A percentile compares a stretch with the other conserved stretches of the same genome.
Evolutionary conservation across 352 stramenopile species (phyloP).

Genomic region (Phytophthora idaei): DNA sequence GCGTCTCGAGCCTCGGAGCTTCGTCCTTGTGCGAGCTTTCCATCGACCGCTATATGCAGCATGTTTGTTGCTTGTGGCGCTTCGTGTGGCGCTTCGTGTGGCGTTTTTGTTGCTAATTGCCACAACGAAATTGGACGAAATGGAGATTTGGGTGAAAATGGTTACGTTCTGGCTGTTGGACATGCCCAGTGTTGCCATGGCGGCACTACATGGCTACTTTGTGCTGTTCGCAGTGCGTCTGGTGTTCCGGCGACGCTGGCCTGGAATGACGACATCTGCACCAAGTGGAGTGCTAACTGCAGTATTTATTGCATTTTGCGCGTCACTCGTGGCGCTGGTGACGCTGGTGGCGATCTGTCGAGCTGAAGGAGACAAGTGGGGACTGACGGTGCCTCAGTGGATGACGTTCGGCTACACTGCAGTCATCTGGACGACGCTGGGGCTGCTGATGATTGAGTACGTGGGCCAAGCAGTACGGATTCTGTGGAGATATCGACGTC

Average conservation of each 20-base stretch:
- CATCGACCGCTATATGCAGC: conserved; percentile 35
- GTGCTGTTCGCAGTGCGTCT: conserved; percentile 38
- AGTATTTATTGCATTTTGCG: conserved; percentile 26
- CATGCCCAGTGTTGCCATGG: conserved; percentile 35
- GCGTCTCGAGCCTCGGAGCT: conserved; percentile 1
- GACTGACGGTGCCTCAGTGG: conserved; percentile 22
- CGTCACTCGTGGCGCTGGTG: conserved; percentile 17
- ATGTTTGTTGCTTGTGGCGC: conserved; percentile 26
- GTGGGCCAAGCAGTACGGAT: conserved; percentile 24
- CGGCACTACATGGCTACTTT: conserved; percentile 38
- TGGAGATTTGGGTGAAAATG: conserved; percentile 6
- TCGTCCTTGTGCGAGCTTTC: conserved; percentile 36
- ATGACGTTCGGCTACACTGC: conserved; percentile 30
- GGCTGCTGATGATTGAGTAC: conserved; percentile 31
- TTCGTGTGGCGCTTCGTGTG: conserved; percentile 38
- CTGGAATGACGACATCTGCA: background rate
- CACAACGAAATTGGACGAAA: background rate
- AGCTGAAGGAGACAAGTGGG: conserved; percentile 4
- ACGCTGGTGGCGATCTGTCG: conserved; percentile 20
- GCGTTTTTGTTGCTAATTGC: conserved; percentile 26
- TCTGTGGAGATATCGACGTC: conserved; percentile 26
- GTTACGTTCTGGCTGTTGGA: conserved; percentile 43
- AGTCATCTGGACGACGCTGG: conserved; percentile 31
- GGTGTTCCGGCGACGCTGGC: conserved; percentile 31
- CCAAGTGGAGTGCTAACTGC: conserved; percentile 7